A percentile compares a stretch with the other conserved stretches of the same genome.
These are phyloP conservation scores for Globisporangium carolinianum DNA, from an alignment of 352 stramenopile genomes.

Conservation along the genomic window DNA sequence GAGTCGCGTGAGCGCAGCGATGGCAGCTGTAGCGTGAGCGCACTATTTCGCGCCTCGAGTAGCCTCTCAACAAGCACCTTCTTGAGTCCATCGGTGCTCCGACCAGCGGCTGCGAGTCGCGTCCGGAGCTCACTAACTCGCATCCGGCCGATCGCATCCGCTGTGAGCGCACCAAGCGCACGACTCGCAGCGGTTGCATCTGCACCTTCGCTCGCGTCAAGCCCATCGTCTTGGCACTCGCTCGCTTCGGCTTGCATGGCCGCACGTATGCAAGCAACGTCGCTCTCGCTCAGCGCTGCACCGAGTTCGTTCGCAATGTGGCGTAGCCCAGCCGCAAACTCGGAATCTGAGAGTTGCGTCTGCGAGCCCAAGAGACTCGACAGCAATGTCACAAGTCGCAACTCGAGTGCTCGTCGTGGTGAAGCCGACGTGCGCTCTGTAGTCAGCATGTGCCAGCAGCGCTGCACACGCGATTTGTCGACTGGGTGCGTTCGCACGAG, in stretches of 20 bases:
- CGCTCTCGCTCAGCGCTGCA: constrained; percentile 10
- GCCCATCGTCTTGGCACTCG: background rate
- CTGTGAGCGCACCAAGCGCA: constrained; percentile 14
- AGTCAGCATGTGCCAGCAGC: constrained; percentile 25
- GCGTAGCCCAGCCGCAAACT: constrained; percentile 28
- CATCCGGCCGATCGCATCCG: constrained; percentile 29
- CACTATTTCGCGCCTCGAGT: constrained; percentile 20
- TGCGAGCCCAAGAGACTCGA: constrained; percentile 25
- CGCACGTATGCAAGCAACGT: constrained; percentile 7
- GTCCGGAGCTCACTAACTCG: constrained; percentile 40
- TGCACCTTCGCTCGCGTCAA: background rate
- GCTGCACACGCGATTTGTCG: constrained; percentile 11
- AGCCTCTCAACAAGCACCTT: constrained; percentile 42
- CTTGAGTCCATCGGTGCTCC: constrained; percentile 39
- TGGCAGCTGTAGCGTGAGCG: constrained; percentile 3
- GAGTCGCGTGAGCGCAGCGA: background rate
- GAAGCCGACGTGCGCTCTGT: background rate
- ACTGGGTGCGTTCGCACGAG: constrained; percentile 19
- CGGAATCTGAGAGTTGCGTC: constrained; percentile 28
- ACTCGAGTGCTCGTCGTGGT: constrained; percentile 12
- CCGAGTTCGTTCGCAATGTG: constrained; percentile 31
- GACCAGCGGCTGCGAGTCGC: constrained; percentile 18
- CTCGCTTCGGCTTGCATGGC: constrained; percentile 4
- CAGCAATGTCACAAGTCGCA: constrained; percentile 16
- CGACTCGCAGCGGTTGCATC: constrained; percentile 1